Base-by-base conservation (phyloP, 75 land plant genomes). In the Larix kaempferi region DNA sequence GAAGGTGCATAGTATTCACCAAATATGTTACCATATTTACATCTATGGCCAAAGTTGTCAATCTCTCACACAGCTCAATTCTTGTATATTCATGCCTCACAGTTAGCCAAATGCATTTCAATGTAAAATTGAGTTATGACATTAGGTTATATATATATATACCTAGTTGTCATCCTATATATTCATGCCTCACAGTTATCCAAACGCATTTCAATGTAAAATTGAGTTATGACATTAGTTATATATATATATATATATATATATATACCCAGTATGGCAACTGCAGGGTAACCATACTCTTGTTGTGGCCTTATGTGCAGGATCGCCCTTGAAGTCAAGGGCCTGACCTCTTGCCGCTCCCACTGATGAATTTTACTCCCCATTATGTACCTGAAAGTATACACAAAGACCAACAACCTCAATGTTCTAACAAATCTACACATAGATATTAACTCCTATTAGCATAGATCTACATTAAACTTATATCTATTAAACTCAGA, bases 261-360 rank as follows among this genome's bases (percentile, higher is more conserved):
- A 73, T 23, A 85, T 26, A 58, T 84, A 78, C 96, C 94, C 59
- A 89, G 81, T 57, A 91, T 82, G 58, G 88, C 85, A 59, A 84
- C 82, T 57, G 94, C 94, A 37, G n/a, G 88, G 78, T 12, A 82
- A 74, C 96, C 94, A 94, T 39, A 92, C 88, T 8, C 96, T 92
- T 13, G 95, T 89, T 79, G 74, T 89, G 16, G 95, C 21, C 56
- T 65, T 83, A 74, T 91, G 84, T 49, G 87, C 95, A 56, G 91
- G 95, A 59, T 61, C 80, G 22, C 93, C 91, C 65, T 89, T 91
- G 82, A 87, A 80, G 52, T 91, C 91, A 41, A 87, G 67, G 16
- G 89, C 86, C 76, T 84, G 86, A 23, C 77, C 84, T 17, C 77
- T 88, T 63, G 37, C 37, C 1, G 13, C 79, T 22, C 56, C 55